These are phyloP conservation scores for Fusarium praegraminearum DNA, from an alignment of 2,329 filamentous ascomycete genomes.

Conservation along the genomic window DNA sequence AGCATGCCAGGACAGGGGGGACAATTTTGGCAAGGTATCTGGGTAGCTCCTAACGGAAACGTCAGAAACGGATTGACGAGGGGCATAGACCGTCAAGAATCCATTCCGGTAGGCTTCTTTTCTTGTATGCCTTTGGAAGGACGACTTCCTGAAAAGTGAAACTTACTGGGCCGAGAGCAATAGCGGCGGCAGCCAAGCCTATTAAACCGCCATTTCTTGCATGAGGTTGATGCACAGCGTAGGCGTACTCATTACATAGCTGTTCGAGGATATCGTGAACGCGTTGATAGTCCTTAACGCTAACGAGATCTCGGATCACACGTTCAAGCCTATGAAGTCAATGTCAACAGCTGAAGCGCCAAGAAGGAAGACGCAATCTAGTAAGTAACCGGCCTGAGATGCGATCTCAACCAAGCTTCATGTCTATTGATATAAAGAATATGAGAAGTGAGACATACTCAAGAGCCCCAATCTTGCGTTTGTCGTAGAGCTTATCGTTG, in stretches of 20 bases:
- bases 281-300: conserved; percentile 79
- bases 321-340: conserved; percentile 78
- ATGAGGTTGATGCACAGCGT: conserved; percentile 96
- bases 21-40: conserved; percentile 94
- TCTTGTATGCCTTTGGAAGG: neutral
- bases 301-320: conserved; percentile 86
- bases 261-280: conserved; percentile 93
- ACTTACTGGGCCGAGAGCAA: conserved; percentile 90
- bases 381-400: conserved; percentile 10
- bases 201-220: conserved; percentile 96
- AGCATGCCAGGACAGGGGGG: conserved; percentile 95
- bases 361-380: neutral
- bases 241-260: conserved; percentile 97
- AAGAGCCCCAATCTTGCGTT: conserved; percentile 93
- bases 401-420: neutral
- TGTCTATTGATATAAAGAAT: neutral
- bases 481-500: conserved; percentile 99
- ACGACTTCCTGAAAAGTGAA: neutral
- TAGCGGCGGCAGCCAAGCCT: conserved; percentile 92
- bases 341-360: conserved; percentile 19
- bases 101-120: neutral
- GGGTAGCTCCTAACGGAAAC: conserved; percentile 78
- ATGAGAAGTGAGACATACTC: conserved; percentile 73
- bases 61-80: conserved; percentile 12
- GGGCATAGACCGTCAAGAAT: neutral